phyloP scores from a whole-genome alignment of 805 yeast genomes.

The Dipodascus geniculatus region DNA sequence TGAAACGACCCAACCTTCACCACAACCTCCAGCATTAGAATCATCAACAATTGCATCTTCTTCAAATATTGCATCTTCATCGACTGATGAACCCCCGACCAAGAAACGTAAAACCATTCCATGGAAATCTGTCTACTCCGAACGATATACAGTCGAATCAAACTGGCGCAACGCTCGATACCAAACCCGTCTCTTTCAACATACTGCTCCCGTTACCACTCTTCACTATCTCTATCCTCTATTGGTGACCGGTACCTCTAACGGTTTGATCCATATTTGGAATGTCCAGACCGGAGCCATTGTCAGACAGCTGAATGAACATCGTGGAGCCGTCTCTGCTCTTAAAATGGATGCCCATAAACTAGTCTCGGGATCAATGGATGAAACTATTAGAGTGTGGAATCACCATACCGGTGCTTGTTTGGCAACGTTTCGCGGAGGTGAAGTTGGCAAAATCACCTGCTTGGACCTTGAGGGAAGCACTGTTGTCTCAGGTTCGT shows the following conservation, averaged over 20 bases:
- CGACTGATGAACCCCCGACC: not conserved
- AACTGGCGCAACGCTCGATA: constrained; percentile 48
- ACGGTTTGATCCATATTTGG: constrained; percentile 24
- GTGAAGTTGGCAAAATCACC: constrained; percentile 63
- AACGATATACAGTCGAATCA: constrained; percentile 79
- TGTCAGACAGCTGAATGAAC: constrained; percentile 15
- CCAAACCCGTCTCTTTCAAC: constrained; percentile 25
- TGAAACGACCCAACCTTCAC: not conserved
- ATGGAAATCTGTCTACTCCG: constrained; percentile 92
- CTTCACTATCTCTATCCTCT: constrained; percentile 16
- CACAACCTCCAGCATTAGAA: constrained; percentile 11
- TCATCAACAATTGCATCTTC: not conserved
- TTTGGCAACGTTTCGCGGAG: constrained; percentile 60
- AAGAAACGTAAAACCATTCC: constrained; percentile 47
- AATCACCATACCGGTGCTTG: constrained; percentile 58
- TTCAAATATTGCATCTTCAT: not conserved
- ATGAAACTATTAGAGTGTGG: constrained; percentile 77
- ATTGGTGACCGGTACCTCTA: constrained; percentile 26
- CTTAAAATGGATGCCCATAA: constrained; percentile 18
- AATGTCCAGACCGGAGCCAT: constrained; percentile 15
- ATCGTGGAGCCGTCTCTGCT: constrained; percentile 25
- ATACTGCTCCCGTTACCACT: constrained; percentile 11
- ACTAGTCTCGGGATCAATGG: constrained; percentile 39
- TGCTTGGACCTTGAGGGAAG: constrained; percentile 66
- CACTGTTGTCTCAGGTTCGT: constrained; percentile 75